Evolutionary conservation across 345 rosid genomes (phyloP), one percentile per base, ranked within the genome.

Genomic region (Pugionium dolabratum): DNA sequence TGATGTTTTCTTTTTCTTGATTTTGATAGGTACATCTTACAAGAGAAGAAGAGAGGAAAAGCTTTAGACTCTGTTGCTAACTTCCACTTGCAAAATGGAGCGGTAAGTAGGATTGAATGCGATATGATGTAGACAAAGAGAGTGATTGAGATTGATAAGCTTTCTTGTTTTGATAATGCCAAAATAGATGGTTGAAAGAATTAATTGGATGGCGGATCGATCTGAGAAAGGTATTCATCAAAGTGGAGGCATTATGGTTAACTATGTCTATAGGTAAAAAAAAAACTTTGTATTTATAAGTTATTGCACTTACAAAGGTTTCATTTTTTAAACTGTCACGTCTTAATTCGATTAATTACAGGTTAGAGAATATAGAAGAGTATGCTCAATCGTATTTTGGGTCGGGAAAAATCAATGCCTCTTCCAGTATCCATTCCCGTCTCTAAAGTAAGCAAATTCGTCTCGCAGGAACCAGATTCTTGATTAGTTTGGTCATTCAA

Each of bases 61-160:
- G 95, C 97, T 52, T 81, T 94, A 62, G 97, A 94, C 64, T 88
- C 97, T 36, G 99, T 90, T 71, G 88, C 96, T 61, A 94, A 94
- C 75, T 94, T 94, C 79, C 99, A 88, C 81, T 78, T 90, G 86
- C 96, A 90, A 82, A 94, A 90, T 79, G 97, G 99, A 72, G 95
- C 96, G 72, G 97, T 90, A 84, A 65, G 85, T 61, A 26, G 3
- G 18, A 46, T 4, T 36, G 9, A 39, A 66, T 53, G 37, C 8
- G 5, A 58, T 10, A 44, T 3, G 39, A 0, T 35, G 11, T 49
- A 37, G 40, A 9, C 0, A 41, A 47, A 5, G 1, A 28, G 2
- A 55, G 28, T 45, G 56, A 33, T n/a, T 62, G 9, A 49, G 40
- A 59, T 52, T 54, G 41, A 47, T 47, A 25, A 40, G 10, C 37